Percentiles rank a stretch among this genome's conserved stretches.
phyloP scores from a whole-genome alignment of 768 basidiomycete genomes.

The Termitomyces titanicus region DNA sequence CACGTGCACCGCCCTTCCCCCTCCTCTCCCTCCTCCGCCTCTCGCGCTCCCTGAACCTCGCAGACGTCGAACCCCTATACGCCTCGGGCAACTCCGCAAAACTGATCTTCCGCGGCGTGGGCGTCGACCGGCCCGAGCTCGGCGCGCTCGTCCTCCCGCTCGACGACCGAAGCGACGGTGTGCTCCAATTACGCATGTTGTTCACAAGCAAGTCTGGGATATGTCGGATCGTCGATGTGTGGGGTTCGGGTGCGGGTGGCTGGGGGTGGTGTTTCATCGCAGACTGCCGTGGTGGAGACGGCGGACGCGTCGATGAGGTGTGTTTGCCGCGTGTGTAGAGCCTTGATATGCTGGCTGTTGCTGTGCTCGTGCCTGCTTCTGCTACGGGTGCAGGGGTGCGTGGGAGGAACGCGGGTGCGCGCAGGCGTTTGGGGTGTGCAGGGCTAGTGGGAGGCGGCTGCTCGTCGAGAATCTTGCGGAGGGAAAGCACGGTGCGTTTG shows the following conservation, averaged over 20 bases:
- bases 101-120: slow-evolving; percentile 74
- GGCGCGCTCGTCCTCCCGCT: slow-evolving; percentile 30
- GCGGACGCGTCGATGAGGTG: slow-evolving; percentile 60
- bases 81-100: slow-evolving; percentile 75
- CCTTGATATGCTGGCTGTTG: slow-evolving; percentile 77
- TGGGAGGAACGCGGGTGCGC: slow-evolving; percentile 36
- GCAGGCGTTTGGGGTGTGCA: slow-evolving; percentile 14
- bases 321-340: slow-evolving; percentile 61
- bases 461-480: slow-evolving; percentile 68
- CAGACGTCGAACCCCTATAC: slow-evolving; percentile 35
- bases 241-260: too few relatives aligned
- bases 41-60: slow-evolving; percentile 31
- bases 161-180: not conserved
- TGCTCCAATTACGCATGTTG: not conserved
- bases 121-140: slow-evolving; percentile 51
- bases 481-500: slow-evolving; percentile 59
- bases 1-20: not conserved
- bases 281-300: slow-evolving; percentile 51
- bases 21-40: slow-evolving; percentile 25
- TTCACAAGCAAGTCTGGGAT: too few relatives aligned
- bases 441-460: slow-evolving; percentile 32
- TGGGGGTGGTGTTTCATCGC: slow-evolving; percentile 32
- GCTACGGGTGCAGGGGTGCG: slow-evolving; percentile 52
- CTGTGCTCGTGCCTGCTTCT: slow-evolving; percentile 59
- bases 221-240: too few relatives aligned